These are phyloP conservation scores for Cardamine resedifolia DNA, from an alignment of 345 rosid genomes.

Conservation along the genomic window DNA sequence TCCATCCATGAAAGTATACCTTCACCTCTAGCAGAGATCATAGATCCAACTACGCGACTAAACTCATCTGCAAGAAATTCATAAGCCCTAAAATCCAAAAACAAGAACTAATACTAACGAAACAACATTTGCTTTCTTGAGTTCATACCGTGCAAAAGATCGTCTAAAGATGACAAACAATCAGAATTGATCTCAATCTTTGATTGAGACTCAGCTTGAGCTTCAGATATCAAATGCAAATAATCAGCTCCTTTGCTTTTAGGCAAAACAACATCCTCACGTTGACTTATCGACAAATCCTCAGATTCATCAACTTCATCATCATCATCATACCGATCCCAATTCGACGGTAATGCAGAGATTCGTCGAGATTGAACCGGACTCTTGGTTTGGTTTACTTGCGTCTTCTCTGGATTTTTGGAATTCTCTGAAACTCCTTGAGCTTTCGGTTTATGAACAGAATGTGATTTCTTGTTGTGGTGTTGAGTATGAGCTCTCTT, in stretches of 20 bases:
- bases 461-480: slow-evolving; percentile 55
- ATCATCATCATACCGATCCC: slow-evolving; percentile 74
- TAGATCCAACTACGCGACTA: slow-evolving; percentile 46
- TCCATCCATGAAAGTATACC: slow-evolving; percentile 65
- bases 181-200: slow-evolving; percentile 41
- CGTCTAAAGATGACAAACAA: slow-evolving; percentile 47
- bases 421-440: slow-evolving; percentile 24
- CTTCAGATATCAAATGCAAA: slow-evolving; percentile 62
- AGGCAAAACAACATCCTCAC: slow-evolving; percentile 44
- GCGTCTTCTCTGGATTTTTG: slow-evolving; percentile 34
- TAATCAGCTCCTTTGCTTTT: slow-evolving; percentile 91
- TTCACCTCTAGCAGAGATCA: slow-evolving; percentile 78
- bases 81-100: background rate
- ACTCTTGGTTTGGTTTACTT: slow-evolving; percentile 47
- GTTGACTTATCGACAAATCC: slow-evolving; percentile 20
- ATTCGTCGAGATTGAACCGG: slow-evolving; percentile 36
- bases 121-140: background rate
- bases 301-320: slow-evolving; percentile 43
- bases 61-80: slow-evolving; percentile 51
- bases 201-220: slow-evolving; percentile 54
- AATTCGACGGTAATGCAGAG: slow-evolving; percentile 65
- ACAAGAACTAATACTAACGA: background rate
- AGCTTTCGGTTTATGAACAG: slow-evolving; percentile 47
- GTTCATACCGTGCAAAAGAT: slow-evolving; percentile 56
- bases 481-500: slow-evolving; percentile 87